phyloP scores from a whole-genome alignment of 768 basidiomycete genomes.

The Daedaleopsis nitida region DNA sequence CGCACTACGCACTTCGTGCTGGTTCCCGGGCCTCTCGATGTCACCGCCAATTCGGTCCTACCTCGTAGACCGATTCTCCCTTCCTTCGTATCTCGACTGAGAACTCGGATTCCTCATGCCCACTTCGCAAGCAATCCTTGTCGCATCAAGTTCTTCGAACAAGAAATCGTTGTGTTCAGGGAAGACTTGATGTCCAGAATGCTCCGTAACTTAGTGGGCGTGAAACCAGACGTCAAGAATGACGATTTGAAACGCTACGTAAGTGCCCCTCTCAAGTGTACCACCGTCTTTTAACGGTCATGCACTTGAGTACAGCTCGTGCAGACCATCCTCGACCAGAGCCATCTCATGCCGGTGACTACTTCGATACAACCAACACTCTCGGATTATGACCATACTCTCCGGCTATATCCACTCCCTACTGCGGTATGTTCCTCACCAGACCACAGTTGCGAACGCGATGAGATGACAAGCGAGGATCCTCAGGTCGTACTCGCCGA shows the following conservation, averaged over 20 bases:
- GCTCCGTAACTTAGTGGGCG: conserved; percentile 87
- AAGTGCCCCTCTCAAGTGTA: conserved; percentile 30
- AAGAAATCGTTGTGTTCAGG: conserved; percentile 92
- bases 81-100: conserved; percentile 69
- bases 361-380: conserved; percentile 83
- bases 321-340: conserved; percentile 95
- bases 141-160: conserved; percentile 91
- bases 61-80: conserved; percentile 84
- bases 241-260: conserved; percentile 90
- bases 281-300: neutral
- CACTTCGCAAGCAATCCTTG: conserved; percentile 91
- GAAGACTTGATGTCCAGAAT: conserved; percentile 94
- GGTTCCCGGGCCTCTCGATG: conserved; percentile 92
- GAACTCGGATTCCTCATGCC: conserved; percentile 72
- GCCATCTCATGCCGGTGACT: conserved; percentile 88
- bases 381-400: conserved; percentile 88
- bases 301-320: conserved; percentile 62
- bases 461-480: conserved; percentile 13
- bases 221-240: conserved; percentile 78
- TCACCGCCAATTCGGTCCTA: conserved; percentile 76
- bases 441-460: neutral
- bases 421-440: conserved; percentile 64
- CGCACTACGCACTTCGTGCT: conserved; percentile 87
- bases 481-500: conserved; percentile 88
- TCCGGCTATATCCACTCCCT: conserved; percentile 92